Base-by-base conservation (phyloP, 2,329 filamentous ascomycete species). In the Talaromyces piceae region DNA sequence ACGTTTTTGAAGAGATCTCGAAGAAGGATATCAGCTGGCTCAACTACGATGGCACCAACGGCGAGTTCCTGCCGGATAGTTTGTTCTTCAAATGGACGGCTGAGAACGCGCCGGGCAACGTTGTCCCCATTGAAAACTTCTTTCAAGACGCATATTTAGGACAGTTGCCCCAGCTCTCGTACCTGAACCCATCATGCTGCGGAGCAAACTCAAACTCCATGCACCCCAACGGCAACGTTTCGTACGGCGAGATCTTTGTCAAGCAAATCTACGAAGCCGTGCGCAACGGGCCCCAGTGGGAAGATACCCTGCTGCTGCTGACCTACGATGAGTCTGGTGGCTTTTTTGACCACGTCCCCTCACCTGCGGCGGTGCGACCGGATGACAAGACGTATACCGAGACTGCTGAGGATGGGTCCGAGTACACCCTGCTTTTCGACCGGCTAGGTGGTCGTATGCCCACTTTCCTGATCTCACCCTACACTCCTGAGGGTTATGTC, bases 1-100 rank as follows among this genome's bases (percentile, higher is more conserved):
- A 63, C 52, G 68, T 75, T 57, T 75, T 75, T 63, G 64, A 74
- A 62, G 61, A 67, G 11, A 54, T 66, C 47, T 57, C 57, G 33
- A 61, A 67, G 47, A 68, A 61, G 37, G 56, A 56, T 49, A 60
- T 65, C 56, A 59, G 60, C 25, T 70, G 67, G 67, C 61, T 62
- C 55, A 69, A 70, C 60, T 69, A 69, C 58, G 61, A 62, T 30
- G 57, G 60, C 53, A 61, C 61, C 49, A 63, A 62, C 54, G 64
- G 63, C 12, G 58, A 46, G 6, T 57, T 56, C 26, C 61, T 56
- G 9, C 56, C 64, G 2, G 67, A 69, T 27, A 58, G 65, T 26
- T 58, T 54, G 31, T 68, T 61, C 58, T 69, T 63, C 53, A 58
- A 62, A 58, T 69, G 65, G 65, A 68, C 66, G 41, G 60, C 59